Base-by-base conservation (phyloP, 2,329 filamentous ascomycete species). In the Fusarium miscanthi region DNA sequence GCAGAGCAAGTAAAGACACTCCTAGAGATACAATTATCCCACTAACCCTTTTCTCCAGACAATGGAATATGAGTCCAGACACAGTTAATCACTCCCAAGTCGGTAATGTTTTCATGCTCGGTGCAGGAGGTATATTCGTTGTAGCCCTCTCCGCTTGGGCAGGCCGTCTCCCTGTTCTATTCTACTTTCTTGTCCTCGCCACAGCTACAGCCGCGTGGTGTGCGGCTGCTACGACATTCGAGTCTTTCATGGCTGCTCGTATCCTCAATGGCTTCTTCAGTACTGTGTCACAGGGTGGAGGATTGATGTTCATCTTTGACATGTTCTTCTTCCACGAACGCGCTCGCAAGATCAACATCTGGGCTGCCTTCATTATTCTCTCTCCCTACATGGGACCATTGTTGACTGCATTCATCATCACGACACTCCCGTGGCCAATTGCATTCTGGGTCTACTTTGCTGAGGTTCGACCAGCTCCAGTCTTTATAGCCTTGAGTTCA, bases 401-500 rank as follows among this genome's bases (percentile, higher is more conserved):
- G 13, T 35, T 52, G 6, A 35, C 48, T 37, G 48, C 48, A 0
- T 52, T 52, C 5, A 52, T 52, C 0, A 52, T 52, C 0, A 21
- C 17, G 4, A 52, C 31, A 2, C 17, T 16, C 2, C 0, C 17
- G 6, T 52, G 48, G 31, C 48, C 48, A 1, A 16, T 37, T 21
- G 31, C 48, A 0, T 52, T 52, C 23, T 52, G 48, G 48, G 48
- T 52, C 3, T 52, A 52, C 2, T 52, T 52, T 27, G 25, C 33
- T 11, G 48, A 52, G 0, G 48, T 37, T 4, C 2, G 7, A 17
- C 0, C 2, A 2, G 5, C 4, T 16, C n/a, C 10, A n/a, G 19
- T 12, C 7, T 40, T n/a, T n/a, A 11, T 3, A 0, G 2, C 12
- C 10, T 7, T 16, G 5, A 11, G 23, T 4, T 16, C 3, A 3